Evolutionary conservation across 352 stramenopile species (phyloP), one percentile per base, ranked within the genome.

Genomic region (Phytopythium kandeliae): DNA sequence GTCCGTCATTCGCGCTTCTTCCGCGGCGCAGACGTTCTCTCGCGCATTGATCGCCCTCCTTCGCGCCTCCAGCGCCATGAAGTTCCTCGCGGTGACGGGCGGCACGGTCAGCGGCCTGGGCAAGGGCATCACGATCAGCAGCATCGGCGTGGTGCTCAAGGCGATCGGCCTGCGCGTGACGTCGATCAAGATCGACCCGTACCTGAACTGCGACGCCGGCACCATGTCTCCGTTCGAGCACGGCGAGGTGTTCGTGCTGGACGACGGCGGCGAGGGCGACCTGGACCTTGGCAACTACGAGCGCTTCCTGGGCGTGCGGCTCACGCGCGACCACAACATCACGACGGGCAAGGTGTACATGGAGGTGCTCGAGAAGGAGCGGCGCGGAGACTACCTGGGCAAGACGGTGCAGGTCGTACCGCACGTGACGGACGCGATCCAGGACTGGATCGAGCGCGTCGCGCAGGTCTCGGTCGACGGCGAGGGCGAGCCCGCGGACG

Each of bases 261-360:
- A 98, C 65, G 97, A 99, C 71, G 97, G 97, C 35, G 96, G 95
- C 15, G 97, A 99, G 50, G 85, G 80, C 31, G 97, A 99, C 60
- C 74, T 99, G 45, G 97, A 99, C 67, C 74, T 99, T 4, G 97
- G 97, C 51, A 99, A 99, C 79, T 99, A 99, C 76, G 97, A 99
- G 75, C 89, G 97, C n/a, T 99, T 99, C 71, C 71, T 99, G 31
- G 85, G 80, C 59, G 80, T 99, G 51, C 93, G 85, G 62, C 85
- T 99, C 63, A 98, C 91, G 45, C 90, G 83, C 48, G 94, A 99
- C 69, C 92, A 99, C 78, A 99, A 99, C 81, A 98, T 99, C 67
- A 99, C 96, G 9, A 99, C 97, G n/a, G 97, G 96, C 45, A 99
- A 99, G 67, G 79, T 98, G 4, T 98, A 98, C 81, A 78, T 96